Base-by-base conservation (phyloP, 768 basidiomycete genomes). In the Strobilomyces dryophilus region DNA sequence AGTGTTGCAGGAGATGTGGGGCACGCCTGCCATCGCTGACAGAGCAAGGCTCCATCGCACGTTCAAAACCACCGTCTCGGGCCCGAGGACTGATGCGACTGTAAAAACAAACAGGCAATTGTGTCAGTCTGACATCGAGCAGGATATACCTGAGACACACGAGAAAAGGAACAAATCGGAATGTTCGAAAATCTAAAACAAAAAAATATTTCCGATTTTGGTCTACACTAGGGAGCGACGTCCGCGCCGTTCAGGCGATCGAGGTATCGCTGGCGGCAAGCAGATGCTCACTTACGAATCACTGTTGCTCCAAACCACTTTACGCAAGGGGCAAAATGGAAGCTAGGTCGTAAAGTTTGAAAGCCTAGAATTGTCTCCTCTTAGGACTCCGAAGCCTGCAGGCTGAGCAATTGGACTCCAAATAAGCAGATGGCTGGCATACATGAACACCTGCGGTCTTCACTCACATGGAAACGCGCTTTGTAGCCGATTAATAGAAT, bases 211-310 rank as follows among this genome's bases (percentile, higher is more conserved):
- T 43, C 56, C 42, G 47, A 59, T 45, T 55, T 45, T 53, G 45
- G 47, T 41, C 21, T 29, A 49, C 40, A 29, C 34, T 20, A n/a
- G 45, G 12, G 29, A 34, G 32, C 36, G 9, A 47, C 36, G 40
- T 49, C 27, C 10, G 31, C 39, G 37, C 17, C 35, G 11, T 36
- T 6, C 32, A 41, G 37, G n/a, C 31, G 18, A 42, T 29, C 21
- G 4, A 49, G 53, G 44, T 49, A 62, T 58, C 58, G 14, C 65
- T 65, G 57, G 56, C 60, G 54, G n/a, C 27, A 20, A 45, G n/a
- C 65, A 65, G 55, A 60, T 60, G 55, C 27, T 21, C 21, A 44
- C 36, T 35, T 27, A 55, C 42, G 53, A 39, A 48, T 49, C 27
- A 11, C 44, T n/a, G 3, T n/a, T 43, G 48, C 47, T 21, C 37